Evolutionary conservation across 352 stramenopile genomes (phyloP), one percentile per base, ranked within the genome.

Genomic region (Phytophthora aleatoria): DNA sequence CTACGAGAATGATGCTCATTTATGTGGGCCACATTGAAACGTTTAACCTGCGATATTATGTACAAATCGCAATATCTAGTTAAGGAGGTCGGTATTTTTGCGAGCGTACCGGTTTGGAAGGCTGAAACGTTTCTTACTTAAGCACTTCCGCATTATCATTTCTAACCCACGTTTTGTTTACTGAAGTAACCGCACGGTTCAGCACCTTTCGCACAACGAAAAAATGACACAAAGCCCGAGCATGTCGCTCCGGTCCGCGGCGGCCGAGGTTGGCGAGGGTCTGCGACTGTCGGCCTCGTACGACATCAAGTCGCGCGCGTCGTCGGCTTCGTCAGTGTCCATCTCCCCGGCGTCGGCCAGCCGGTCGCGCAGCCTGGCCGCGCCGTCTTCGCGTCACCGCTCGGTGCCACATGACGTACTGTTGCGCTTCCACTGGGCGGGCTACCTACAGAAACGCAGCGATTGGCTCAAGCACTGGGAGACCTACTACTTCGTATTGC

Each of bases 401-500:
- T 41, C 42, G 71, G 53, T 57, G 3, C 74, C 70, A 30, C 48
- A 71, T 11, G 68, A 76, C 43, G 77, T 89, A 43, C 79, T 67
- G 20, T 63, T 90, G 44, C 75, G 73, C 13, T 86, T 84, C 64
- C 83, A 95, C 61, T 95, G 85, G 85, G 85, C 91, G 52, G 87
- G 87, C 35, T 95, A 95, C 55, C 74, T 95, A 13, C 86, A 94
- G 77, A 95, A 95, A 69, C 83, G 86, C 64, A 92, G 82, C 49
- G 87, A 95, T 73, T 95, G 87, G 87, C 83, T 95, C 57, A 95
- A 94, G 73, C 85, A 95, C 69, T 94, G 85, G 87, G 87, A 95
- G 61, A 95, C 84, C 39, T 95, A 93, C 77, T 95, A 92, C 67
- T 92, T 95, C 44, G 85, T 94, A 7, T 64, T 95, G 13, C 77